phyloP scores from a whole-genome alignment of 345 rosid species.

The Ricinus communis region DNA sequence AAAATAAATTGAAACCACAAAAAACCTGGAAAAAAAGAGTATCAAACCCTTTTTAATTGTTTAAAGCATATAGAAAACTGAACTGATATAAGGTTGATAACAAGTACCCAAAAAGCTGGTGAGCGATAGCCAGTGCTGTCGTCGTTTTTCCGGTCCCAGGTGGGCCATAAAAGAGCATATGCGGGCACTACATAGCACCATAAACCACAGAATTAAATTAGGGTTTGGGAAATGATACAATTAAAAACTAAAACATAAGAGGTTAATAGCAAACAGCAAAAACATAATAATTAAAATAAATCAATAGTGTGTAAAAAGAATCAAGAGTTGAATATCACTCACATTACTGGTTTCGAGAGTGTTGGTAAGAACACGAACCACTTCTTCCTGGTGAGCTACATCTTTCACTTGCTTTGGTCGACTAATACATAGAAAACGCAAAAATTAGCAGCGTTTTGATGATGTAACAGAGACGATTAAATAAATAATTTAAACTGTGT shows the following conservation, averaged over 20 bases:
- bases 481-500: background rate
- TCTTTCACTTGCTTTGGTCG: constrained; percentile 93
- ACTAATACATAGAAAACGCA: constrained; percentile 34
- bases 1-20: background rate
- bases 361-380: constrained; percentile 94
- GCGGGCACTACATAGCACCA: constrained; percentile 60
- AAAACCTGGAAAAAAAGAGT: background rate
- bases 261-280: too few species aligned
- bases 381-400: constrained; percentile 96
- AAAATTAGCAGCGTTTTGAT: background rate
- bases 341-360: constrained; percentile 82
- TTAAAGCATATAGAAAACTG: too few species aligned
- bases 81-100: background rate
- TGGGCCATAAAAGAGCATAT: constrained; percentile 96
- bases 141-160: constrained; percentile 99
- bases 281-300: too few species aligned
- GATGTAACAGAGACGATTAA: background rate
- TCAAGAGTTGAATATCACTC: background rate
- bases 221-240: constrained; percentile 34
- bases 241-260: too few species aligned
- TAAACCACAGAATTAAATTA: constrained; percentile 5
- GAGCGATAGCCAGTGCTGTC: constrained; percentile 92
- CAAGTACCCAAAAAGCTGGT: constrained; percentile 81
- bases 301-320: background rate
- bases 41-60: too few species aligned